These are phyloP conservation scores for Picea abies DNA, from an alignment of 83 land plant genomes.

Conservation along the genomic window DNA sequence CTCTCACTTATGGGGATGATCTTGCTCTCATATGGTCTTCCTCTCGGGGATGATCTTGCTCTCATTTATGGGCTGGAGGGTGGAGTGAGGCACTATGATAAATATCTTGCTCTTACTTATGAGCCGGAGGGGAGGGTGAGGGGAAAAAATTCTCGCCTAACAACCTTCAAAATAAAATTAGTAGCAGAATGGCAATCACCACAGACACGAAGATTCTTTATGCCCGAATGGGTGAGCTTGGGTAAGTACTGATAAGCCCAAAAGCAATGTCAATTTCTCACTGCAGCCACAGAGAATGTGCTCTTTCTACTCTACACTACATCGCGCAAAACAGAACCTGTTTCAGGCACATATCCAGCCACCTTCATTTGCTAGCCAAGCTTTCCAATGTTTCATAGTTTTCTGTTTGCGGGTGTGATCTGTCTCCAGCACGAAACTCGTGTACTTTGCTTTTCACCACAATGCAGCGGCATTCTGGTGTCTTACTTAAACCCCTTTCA, in stretches of 20 bases:
- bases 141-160: background rate
- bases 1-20: too few species aligned
- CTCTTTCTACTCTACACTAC: constrained; percentile 15
- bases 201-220: constrained; percentile 15
- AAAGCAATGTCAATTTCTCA: constrained; percentile 7
- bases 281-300: constrained; percentile 1
- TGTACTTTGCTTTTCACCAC: constrained; percentile 6
- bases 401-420: constrained; percentile 14
- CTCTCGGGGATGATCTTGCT: too few species aligned
- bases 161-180: background rate
- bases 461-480: constrained; percentile 2
- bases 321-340: background rate
- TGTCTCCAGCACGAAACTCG: constrained; percentile 14
- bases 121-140: too few species aligned
- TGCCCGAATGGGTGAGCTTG: constrained; percentile 6
- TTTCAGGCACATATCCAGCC: background rate
- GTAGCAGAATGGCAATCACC: constrained; percentile 12
- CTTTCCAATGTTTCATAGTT: constrained; percentile 11
- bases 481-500: background rate
- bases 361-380: background rate
- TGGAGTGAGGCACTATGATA: too few species aligned
- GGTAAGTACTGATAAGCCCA: background rate
- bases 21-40: too few species aligned
- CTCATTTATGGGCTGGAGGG: too few species aligned
- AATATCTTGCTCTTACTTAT: too few species aligned